A percentile compares a stretch with the other conserved stretches of the same genome.
Conservation (phyloP, 1,284 basidiomycete species). For the Ceratobasidium sp. region DNA sequence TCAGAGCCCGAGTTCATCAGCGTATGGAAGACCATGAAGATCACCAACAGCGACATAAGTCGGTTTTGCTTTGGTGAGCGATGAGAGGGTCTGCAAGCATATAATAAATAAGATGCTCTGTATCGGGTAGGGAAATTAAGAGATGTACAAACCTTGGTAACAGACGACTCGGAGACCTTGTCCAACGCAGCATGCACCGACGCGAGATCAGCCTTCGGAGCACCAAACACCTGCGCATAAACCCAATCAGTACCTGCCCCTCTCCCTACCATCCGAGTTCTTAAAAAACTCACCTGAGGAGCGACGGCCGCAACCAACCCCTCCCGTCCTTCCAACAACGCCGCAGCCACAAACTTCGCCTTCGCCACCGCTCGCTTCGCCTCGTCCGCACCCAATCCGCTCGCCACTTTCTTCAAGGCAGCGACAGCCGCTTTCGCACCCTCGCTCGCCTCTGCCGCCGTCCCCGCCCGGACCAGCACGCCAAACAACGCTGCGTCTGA, state of each 20-base stretch:
- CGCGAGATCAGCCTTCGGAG: too few species aligned
- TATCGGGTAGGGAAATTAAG: too few species aligned
- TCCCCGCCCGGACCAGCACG: conserved; percentile 77
- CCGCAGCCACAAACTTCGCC: conserved; percentile 87
- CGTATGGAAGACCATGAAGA: too few species aligned
- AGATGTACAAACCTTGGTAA: conserved; percentile 72
- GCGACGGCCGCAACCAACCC: conserved; percentile 75
- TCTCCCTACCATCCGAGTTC: conserved; percentile 46
- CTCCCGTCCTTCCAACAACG: conserved; percentile 76
- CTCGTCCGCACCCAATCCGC: conserved; percentile 75
- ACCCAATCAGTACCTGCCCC: conserved; percentile 50
- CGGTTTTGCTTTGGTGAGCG: too few species aligned
- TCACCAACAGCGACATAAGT: too few species aligned
- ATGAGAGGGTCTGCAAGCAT: too few species aligned
- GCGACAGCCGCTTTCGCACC: too few species aligned
- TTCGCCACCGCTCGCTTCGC: conserved; percentile 86
- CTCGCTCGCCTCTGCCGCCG: conserved; percentile 71
- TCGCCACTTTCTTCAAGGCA: too few species aligned
- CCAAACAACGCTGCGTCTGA: conserved; percentile 91
- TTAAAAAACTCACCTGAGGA: conserved; percentile 72
- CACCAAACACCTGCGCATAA: conserved; percentile 69
- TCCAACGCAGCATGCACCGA: conserved; percentile 76
- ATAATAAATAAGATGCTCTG: too few species aligned
- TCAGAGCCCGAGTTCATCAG: too few species aligned
- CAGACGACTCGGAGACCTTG: conserved; percentile 69